Evolutionary conservation across 345 rosid species (phyloP).

Genomic region (Rubroshorea leprosula): DNA sequence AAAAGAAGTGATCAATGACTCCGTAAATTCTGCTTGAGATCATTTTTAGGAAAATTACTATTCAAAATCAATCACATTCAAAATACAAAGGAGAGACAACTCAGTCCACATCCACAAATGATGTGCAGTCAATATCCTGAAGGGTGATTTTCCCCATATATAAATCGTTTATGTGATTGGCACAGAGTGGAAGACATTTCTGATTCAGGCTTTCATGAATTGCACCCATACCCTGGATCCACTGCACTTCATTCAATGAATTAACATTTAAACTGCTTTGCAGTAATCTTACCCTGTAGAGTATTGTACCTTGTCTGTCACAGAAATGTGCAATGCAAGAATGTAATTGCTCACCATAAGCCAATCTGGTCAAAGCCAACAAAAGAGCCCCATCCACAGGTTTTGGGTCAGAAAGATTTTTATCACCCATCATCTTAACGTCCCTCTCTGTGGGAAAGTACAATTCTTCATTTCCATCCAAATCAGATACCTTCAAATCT

Average conservation of each 20-base stretch:
- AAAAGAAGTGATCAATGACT: too few species aligned
- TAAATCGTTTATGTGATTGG: constrained; percentile 55
- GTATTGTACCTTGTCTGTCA: constrained; percentile 44
- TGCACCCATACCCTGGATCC: constrained; percentile 55
- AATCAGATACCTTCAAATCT: constrained; percentile 56
- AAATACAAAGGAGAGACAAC: not conserved
- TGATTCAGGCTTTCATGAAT: constrained; percentile 56
- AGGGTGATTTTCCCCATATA: constrained; percentile 73
- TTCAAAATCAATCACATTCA: not conserved
- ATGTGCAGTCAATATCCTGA: constrained; percentile 61
- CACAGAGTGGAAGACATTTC: constrained; percentile 70
- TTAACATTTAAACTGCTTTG: constrained; percentile 42
- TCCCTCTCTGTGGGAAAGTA: constrained; percentile 77
- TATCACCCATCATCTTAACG: constrained; percentile 94
- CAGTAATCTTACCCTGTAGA: constrained; percentile 57
- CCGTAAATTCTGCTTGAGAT: too few species aligned
- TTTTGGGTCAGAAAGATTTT: constrained; percentile 66
- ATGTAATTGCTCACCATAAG: constrained; percentile 53
- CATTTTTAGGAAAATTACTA: too few species aligned
- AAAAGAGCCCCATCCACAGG: constrained; percentile 81
- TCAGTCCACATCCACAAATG: constrained; percentile 53
- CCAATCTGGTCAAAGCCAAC: constrained; percentile 65
- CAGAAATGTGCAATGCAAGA: constrained; percentile 73
- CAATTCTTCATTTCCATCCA: constrained; percentile 44
- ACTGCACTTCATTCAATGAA: constrained; percentile 44